Evolutionary conservation across 2,329 filamentous ascomycete species (phyloP).

Genomic region (Aspergillus sp.): DNA sequence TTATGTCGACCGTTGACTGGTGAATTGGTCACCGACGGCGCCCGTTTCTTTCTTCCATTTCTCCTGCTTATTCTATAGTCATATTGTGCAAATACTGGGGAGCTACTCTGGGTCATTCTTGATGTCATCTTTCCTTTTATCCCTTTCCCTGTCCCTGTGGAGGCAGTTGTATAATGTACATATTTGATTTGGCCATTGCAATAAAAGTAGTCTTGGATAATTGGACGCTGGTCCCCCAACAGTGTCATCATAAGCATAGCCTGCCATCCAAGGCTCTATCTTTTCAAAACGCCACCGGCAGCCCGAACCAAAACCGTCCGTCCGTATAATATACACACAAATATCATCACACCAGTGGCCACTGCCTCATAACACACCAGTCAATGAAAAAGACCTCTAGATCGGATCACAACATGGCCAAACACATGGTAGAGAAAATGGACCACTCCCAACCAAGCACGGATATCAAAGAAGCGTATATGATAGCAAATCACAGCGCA

Average conservation of each 20-base stretch:
- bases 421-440: not conserved
- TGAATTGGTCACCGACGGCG: not conserved
- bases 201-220: constrained; percentile 22
- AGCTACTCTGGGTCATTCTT: constrained; percentile 1
- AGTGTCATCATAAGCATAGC: not conserved
- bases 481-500: constrained; percentile 24
- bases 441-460: not conserved
- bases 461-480: constrained; percentile 17
- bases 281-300: not conserved
- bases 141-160: not conserved
- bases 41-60: constrained; percentile 3
- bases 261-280: not conserved
- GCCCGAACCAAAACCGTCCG: not conserved
- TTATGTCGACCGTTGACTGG: constrained; percentile 3
- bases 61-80: constrained; percentile 1
- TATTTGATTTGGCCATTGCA: constrained; percentile 19
- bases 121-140: constrained; percentile 5
- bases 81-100: constrained; percentile 9
- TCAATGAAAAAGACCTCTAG: not conserved
- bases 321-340: not conserved
- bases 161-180: constrained; percentile 27
- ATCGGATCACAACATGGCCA: not conserved
- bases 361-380: not conserved
- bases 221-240: not conserved
- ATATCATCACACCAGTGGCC: not conserved